These are phyloP conservation scores for Botrytis pseudocinerea DNA, from an alignment of 2,329 filamentous ascomycete species.

Conservation along the genomic window DNA sequence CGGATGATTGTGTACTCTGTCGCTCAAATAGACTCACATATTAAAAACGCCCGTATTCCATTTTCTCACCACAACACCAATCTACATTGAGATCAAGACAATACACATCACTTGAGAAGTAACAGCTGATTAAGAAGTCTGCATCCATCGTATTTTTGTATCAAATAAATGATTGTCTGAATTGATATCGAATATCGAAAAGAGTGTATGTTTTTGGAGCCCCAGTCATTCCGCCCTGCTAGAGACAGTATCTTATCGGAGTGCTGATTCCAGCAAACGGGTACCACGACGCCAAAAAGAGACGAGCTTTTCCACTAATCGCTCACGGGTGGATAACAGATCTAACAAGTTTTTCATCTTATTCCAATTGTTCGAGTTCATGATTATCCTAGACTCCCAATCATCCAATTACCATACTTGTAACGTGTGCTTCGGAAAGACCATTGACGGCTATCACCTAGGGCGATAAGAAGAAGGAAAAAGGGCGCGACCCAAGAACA, in stretches of 20 bases:
- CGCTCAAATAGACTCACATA: background rate
- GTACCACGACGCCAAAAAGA: background rate
- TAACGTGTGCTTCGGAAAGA: background rate
- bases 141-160: background rate
- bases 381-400: background rate
- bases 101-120: too few relatives aligned
- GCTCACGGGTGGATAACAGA: background rate
- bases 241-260: background rate
- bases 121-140: too few relatives aligned
- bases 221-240: background rate
- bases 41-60: background rate
- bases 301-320: background rate
- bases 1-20: background rate
- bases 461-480: background rate
- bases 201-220: background rate
- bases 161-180: background rate
- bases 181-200: background rate
- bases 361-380: background rate
- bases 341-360: background rate
- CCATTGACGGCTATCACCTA: background rate
- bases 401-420: background rate
- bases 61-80: background rate
- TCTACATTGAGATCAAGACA: too few relatives aligned
- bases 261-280: background rate
- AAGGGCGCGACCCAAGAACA: background rate